Base-by-base conservation (phyloP, 2,329 filamentous ascomycete species). In the Aschersonia sp. region DNA sequence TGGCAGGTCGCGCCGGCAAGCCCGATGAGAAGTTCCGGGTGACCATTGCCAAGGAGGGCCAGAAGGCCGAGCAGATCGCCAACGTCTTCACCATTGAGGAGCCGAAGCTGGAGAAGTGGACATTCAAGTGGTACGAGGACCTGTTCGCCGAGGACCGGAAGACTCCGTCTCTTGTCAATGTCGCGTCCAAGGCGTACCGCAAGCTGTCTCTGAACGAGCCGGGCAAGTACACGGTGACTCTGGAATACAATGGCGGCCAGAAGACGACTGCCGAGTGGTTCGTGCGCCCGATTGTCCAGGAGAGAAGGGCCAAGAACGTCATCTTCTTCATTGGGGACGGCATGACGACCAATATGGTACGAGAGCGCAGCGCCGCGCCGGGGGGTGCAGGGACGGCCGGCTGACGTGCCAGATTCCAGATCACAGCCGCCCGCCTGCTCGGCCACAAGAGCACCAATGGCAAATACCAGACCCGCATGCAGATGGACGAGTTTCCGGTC, bases 91-190 rank as follows among this genome's bases (percentile, higher is more conserved):
- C 71, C n/a, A 58, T 83, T 37, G 57, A 73, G 2, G 84, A 90
- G 61, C 82, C 86, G 22, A 65, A 77, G 60, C 66, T 92, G 12
- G 87, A 94, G 71, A 81, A 72, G 53, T 94, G 87, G 87, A 76
- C 80, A 54, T 92, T 92, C 60, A 73, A 73, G n/a, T 92, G 84
- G 83, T 90, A 77, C 58, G 87, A 90, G 68, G 83, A 94, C 57
- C 74, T 87, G 30, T 94, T 87, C 59, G 86, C 86, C 31, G 68
- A 80, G 58, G 85, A 89, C 56, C 79, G 78, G 4, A 66, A 76
- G 22, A 80, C 73, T 37, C 76, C 84, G 5, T 84, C 81, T 1
- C 58, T 87, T 22, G 87, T 94, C 64, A 85, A 87, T 51, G 87
- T 92, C 46, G 81, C 85, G 2, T 75, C 84, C 52, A 90, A 88